Percentiles rank a stretch among this genome's conserved stretches.
phyloP scores from a whole-genome alignment of 345 rosid genomes.

The Gossypium sturtianum region DNA sequence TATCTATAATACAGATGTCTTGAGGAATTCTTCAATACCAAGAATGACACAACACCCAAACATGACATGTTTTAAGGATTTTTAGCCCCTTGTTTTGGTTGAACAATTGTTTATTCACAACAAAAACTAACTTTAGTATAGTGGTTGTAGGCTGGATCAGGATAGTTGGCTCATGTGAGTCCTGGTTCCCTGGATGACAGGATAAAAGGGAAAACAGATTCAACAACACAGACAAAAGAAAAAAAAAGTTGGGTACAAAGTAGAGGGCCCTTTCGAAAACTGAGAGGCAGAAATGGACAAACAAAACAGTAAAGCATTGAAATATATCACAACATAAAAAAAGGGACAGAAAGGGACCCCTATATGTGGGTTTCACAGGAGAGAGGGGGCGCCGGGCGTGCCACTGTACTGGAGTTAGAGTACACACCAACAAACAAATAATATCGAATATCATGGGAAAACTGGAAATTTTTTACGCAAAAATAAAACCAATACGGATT shows the following conservation, averaged over 20 bases:
- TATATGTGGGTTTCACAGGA: background rate
- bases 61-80: background rate
- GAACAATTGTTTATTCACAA: background rate
- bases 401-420: background rate
- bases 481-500: background rate
- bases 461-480: no score
- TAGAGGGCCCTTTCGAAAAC: constrained; percentile 8
- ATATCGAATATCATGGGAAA: no score
- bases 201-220: constrained; percentile 12
- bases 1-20: background rate
- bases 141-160: background rate
- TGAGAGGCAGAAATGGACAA: constrained; percentile 37
- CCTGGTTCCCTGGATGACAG: constrained; percentile 25
- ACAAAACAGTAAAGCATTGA: constrained; percentile 17
- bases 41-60: background rate
- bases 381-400: background rate
- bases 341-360: constrained; percentile 12
- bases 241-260: constrained; percentile 16
- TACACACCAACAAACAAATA: background rate
- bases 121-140: background rate
- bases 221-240: constrained; percentile 15
- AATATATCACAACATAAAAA: constrained; percentile 13
- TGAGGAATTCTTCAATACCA: background rate
- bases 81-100: background rate
- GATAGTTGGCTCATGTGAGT: constrained; percentile 21